phyloP scores from a whole-genome alignment of 352 stramenopile genomes.

The Globisporangium carolinianum region DNA sequence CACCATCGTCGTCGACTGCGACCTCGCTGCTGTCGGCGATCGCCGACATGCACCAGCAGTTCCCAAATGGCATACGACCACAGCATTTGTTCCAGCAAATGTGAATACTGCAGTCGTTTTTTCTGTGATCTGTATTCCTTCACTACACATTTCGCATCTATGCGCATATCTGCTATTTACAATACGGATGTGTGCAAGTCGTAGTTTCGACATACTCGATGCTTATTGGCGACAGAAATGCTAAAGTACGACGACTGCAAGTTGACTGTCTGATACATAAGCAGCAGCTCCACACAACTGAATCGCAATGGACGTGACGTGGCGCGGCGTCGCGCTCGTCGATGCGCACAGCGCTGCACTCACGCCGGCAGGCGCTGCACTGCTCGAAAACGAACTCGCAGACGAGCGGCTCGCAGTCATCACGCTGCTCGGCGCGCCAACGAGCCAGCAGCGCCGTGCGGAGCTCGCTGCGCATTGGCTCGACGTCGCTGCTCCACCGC shows the following conservation, averaged over 20 bases:
- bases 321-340: constrained; percentile 31
- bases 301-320: constrained; percentile 36
- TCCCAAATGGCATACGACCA: constrained; percentile 5
- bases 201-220: too few relatives aligned
- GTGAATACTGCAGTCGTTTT: neutral
- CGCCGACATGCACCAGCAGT: constrained; percentile 8
- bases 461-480: constrained; percentile 28
- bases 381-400: constrained; percentile 36
- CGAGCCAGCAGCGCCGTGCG: constrained; percentile 17
- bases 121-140: neutral
- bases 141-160: too few relatives aligned
- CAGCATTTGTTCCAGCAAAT: constrained; percentile 4
- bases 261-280: too few relatives aligned
- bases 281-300: neutral
- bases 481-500: constrained; percentile 6
- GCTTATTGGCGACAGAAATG: too few relatives aligned
- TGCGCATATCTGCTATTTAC: too few relatives aligned
- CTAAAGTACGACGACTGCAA: neutral
- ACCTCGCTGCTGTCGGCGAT: constrained; percentile 9
- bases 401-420: constrained; percentile 51
- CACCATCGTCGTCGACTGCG: constrained; percentile 1
- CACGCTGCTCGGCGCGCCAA: constrained; percentile 30
- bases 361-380: constrained; percentile 18
- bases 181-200: too few relatives aligned
- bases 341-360: constrained; percentile 26